Evolutionary conservation across 202 grass and related monocot genomes (phyloP), one percentile per base, ranked within the genome.

Genomic region (Digitaria exilis): DNA sequence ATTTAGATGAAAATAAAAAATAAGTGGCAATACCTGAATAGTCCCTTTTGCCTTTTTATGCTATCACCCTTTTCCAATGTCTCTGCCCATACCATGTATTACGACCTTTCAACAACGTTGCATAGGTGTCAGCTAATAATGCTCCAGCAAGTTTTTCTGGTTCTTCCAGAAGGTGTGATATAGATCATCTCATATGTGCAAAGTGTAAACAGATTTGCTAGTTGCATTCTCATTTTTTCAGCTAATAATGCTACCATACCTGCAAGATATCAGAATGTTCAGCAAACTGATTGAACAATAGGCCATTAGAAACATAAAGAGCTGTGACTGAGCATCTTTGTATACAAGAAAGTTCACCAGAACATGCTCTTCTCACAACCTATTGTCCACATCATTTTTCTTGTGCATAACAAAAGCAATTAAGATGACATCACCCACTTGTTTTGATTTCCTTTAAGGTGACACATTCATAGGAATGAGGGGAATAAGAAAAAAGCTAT

Each of bases 101-200:
- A 57, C 96, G 93, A 80, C 96, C 96, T 88, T 98, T 98, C 73
- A 98, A 84, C 52, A 98, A 76, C n/a, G 96, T 98, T 25, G 96
- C 96, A 26, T 98, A 98, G 22, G 96, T 96, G 72, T 98, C 93
- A 5, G 96, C 96, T 84, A 98, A 86, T 67, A 98, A 89, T 9
- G 96, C 93, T 2, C 96, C 96, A 45, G 96, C 96, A 76, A 98
- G 93, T 82, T 98, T 98, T 87, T 96, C 96, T 12, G 96, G 96
- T 54, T 94, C 93, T 87, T 98, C 89, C 78, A 98, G 66, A 58
- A 98, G 85, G 96, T 68, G 96, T 98, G 89, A 98, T 98, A 71
- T 95, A 98, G 87, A 98, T 98, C 96, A 98, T 96, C 89, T 98
- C 96, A 61, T 93, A 98, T 59, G 96, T 98, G 75, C 96, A 98